A percentile compares a stretch with the other conserved stretches of the same genome.
These are phyloP conservation scores for Piper longum DNA, from an alignment of 164 flowering plant genomes.

Conservation along the genomic window DNA sequence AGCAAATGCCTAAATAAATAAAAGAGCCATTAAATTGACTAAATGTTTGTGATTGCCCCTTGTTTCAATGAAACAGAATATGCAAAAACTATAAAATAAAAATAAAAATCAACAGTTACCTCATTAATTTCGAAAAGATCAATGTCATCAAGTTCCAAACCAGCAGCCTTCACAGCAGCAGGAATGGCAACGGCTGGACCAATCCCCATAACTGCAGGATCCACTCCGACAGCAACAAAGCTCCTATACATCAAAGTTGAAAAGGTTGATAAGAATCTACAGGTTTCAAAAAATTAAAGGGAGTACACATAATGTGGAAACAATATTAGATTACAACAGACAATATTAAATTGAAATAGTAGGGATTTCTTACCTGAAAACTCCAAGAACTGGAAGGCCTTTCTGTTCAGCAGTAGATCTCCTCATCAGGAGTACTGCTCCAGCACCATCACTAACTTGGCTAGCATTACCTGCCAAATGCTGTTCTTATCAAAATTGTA, in stretches of 20 bases:
- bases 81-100: background rate
- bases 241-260: constrained; percentile 31
- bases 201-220: constrained; percentile 89
- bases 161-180: constrained; percentile 92
- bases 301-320: no score
- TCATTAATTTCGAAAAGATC: constrained; percentile 96
- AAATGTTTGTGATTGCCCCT: background rate
- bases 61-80: background rate
- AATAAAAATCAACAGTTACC: constrained; percentile 25
- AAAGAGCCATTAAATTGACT: background rate
- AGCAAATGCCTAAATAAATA: constrained; percentile 62
- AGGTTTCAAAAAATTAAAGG: no score
- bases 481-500: no score
- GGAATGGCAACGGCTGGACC: constrained; percentile 99
- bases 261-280: background rate
- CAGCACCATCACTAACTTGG: constrained; percentile 99
- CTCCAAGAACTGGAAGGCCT: constrained; percentile 88
- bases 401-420: constrained; percentile 74
- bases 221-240: constrained; percentile 93
- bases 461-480: constrained; percentile 66
- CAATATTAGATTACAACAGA: no score
- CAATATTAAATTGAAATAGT: background rate
- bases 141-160: constrained; percentile 74
- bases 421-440: constrained; percentile 91
- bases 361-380: constrained; percentile 49